Base-by-base conservation (phyloP, 2,329 filamentous ascomycete species). In the Fusarium torreyae region DNA sequence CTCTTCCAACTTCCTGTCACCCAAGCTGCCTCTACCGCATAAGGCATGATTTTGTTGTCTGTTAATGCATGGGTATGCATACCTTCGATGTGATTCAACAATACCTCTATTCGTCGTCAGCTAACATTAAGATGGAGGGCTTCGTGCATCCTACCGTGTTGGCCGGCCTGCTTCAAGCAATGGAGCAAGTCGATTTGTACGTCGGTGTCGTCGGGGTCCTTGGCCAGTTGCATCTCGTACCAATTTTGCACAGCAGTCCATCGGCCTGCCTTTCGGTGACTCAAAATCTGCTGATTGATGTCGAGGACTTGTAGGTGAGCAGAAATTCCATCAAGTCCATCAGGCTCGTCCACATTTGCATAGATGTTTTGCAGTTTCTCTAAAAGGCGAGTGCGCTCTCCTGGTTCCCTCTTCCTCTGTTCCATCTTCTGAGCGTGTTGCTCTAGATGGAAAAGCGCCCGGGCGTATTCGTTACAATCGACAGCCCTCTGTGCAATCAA, bases 231-330 rank as follows among this genome's bases (percentile, higher is more conserved):
- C 69, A 97, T 90, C 77, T 99, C 94, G 78, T 98, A 98, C 96
- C 97, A 99, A 68, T 93, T 97, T 80, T 98, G 96, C 24, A 94
- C 96, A 52, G 95, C 93, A 17, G 93, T 91, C 94, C 96, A 99
- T 66, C 94, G 87, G 6, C 96, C 96, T 20, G 94, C 93, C 78
- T 97, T 98, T 59, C 92, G 89, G 80, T 99, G 94, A 73, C 97
- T 94, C 57, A 98, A 85, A 33, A 98, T 92, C 77, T 98, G 94
- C 77, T 98, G 95, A 63, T 97, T 92, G 50, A 98, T 91, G 70
- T 97, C 93, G n/a, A 98, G 83, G 13, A 94, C 89, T 61, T 92
- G 91, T 5, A 98, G 84, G 77, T 96, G 92, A 20, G 94, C 90
- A 2, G 95, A 97, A 64, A 99, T 95, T 4, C 96, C 96, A 77